phyloP scores from a whole-genome alignment of 805 yeast species.

The Myxozyma sirexii region DNA sequence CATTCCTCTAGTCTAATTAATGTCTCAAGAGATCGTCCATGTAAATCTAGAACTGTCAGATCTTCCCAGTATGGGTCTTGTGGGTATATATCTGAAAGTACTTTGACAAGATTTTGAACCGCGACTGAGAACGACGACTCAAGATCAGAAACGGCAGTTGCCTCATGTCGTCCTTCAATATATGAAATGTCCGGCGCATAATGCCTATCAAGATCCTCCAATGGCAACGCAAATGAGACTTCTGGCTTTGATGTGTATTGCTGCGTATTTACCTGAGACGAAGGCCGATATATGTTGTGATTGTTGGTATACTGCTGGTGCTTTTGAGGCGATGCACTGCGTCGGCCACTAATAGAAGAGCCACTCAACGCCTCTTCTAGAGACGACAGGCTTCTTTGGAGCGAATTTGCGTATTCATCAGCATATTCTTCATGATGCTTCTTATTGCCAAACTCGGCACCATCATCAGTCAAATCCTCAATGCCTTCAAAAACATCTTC shows the following conservation, averaged over 20 bases:
- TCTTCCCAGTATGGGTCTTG: slow-evolving; percentile 49
- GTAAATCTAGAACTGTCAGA: slow-evolving; percentile 44
- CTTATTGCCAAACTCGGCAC: not conserved
- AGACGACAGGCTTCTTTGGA: slow-evolving; percentile 21
- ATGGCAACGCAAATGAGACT: slow-evolving; percentile 23
- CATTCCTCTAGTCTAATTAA: slow-evolving; percentile 48
- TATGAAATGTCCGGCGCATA: slow-evolving; percentile 35
- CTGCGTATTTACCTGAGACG: not conserved
- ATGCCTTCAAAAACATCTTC: slow-evolving; percentile 39
- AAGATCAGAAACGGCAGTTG: slow-evolving; percentile 47
- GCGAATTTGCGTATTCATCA: slow-evolving; percentile 13
- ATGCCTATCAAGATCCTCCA: not conserved
- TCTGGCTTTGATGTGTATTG: slow-evolving; percentile 11
- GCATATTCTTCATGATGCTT: slow-evolving; percentile 20
- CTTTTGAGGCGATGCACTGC: slow-evolving; percentile 16
- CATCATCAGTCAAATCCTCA: slow-evolving; percentile 32
- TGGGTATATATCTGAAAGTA: slow-evolving; percentile 47
- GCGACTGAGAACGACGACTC: slow-evolving; percentile 49
- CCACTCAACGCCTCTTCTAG: slow-evolving; percentile 24
- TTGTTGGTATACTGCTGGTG: slow-evolving; percentile 1
- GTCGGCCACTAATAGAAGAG: not conserved
- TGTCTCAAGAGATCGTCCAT: slow-evolving; percentile 45
- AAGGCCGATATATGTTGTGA: not conserved
- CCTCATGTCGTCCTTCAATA: slow-evolving; percentile 38
- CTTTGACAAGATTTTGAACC: slow-evolving; percentile 47